Evolutionary conservation across 805 yeast species (phyloP).

Genomic region (Sporopachydermia quercuum): DNA sequence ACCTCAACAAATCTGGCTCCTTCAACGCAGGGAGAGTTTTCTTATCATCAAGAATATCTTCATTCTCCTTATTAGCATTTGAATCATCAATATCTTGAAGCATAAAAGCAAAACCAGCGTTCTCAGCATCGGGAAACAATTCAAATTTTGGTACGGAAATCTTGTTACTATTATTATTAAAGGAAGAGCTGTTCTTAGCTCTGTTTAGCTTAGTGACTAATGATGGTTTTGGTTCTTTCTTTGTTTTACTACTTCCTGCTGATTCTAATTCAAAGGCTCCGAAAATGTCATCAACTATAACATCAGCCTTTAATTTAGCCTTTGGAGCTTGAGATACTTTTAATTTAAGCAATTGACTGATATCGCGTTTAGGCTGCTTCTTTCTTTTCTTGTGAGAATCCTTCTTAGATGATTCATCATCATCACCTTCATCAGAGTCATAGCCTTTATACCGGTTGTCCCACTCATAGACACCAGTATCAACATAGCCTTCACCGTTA

Average conservation of each 20-base stretch:
- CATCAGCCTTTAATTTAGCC: constrained; percentile 29
- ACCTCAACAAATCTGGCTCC: constrained; percentile 7
- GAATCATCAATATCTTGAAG: constrained; percentile 10
- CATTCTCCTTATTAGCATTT: not conserved
- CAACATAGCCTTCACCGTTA: constrained; percentile 86
- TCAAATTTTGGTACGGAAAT: constrained; percentile 16
- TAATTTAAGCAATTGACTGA: constrained; percentile 31
- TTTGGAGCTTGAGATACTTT: constrained; percentile 27
- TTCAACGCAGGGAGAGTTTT: constrained; percentile 5
- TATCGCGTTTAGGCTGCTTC: constrained; percentile 12
- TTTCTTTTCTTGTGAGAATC: constrained; percentile 15
- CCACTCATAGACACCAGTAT: constrained; percentile 88
- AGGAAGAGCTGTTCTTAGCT: constrained; percentile 13
- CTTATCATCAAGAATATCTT: constrained; percentile 9
- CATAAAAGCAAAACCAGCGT: constrained; percentile 18
- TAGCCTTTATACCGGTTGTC: constrained; percentile 33
- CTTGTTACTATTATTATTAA: constrained; percentile 13
- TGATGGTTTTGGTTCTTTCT: constrained; percentile 10
- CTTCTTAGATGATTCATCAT: constrained; percentile 13
- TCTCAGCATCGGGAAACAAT: constrained; percentile 10
- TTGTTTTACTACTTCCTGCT: constrained; percentile 9
- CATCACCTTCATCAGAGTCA: constrained; percentile 16
- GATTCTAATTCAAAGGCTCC: constrained; percentile 33
- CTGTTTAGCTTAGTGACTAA: constrained; percentile 15
- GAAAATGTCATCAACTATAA: constrained; percentile 55